Conservation (phyloP, 2,329 filamentous ascomycete species). For the Ophiostoma novo-ulmi region DNA sequence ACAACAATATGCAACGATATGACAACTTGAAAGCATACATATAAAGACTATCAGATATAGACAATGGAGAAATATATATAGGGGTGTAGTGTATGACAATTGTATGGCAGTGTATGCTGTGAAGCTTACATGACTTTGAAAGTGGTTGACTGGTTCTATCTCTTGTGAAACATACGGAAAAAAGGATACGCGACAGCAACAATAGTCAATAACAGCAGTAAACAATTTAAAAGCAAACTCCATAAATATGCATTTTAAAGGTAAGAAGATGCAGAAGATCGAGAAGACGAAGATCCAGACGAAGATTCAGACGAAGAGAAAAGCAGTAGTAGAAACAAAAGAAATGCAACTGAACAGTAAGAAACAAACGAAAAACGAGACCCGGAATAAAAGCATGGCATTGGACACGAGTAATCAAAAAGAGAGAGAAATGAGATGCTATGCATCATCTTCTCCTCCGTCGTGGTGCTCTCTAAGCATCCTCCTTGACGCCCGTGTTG, state of each 20-base stretch:
- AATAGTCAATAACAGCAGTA: neutral
- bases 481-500: slow-evolving; percentile 37
- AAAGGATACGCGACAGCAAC: neutral
- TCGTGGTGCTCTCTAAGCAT: slow-evolving; percentile 28
- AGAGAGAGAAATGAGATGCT: neutral
- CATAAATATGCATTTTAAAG: neutral
- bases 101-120: too few species aligned
- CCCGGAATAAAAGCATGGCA: neutral
- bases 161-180: neutral
- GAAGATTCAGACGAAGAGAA: neutral
- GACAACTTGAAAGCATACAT: too few species aligned
- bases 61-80: neutral
- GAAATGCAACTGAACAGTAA: neutral
- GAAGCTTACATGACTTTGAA: too few species aligned
- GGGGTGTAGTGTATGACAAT: too few species aligned
- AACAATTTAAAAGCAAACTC: neutral
- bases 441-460: neutral
- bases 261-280: neutral
- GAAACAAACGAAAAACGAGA: neutral
- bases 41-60: too few species aligned
- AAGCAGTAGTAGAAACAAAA: neutral
- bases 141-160: too few species aligned
- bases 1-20: too few species aligned
- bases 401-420: neutral
- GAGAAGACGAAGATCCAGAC: too few species aligned